A percentile compares a stretch with the other conserved stretches of the same genome.
These are phyloP conservation scores for Yamadazyma dendronema DNA, from an alignment of 1,139 yeast genomes.

Conservation along the genomic window DNA sequence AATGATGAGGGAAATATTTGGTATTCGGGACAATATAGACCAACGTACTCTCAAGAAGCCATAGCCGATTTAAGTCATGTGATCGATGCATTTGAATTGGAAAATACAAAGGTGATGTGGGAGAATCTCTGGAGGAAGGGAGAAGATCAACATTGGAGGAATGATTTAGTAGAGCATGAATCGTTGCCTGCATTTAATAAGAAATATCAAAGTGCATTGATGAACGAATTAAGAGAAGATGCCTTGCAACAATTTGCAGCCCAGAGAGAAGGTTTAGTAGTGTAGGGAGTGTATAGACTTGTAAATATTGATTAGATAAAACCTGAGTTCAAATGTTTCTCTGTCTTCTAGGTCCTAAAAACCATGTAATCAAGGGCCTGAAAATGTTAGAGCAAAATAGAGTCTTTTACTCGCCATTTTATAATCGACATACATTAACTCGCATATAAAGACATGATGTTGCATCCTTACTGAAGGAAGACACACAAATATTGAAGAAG, in stretches of 20 bases:
- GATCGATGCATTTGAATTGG: conserved; percentile 57
- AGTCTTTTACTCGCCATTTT: no score
- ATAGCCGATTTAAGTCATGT: conserved; percentile 82
- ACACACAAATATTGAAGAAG: no score
- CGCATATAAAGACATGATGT: no score
- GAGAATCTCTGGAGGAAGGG: conserved; percentile 88
- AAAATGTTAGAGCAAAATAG: no score
- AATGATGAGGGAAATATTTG: conserved; percentile 79
- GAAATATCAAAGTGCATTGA: conserved; percentile 60
- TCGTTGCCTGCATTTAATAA: conserved; percentile 60
- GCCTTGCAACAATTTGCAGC: conserved; percentile 34
- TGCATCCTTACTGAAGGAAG: no score
- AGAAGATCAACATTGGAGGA: conserved; percentile 63
- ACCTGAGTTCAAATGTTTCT: no score
- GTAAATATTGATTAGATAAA: no score
- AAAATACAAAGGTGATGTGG: conserved; percentile 63
- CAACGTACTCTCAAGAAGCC: conserved; percentile 88
- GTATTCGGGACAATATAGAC: conserved; percentile 85
- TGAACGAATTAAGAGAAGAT: conserved; percentile 53
- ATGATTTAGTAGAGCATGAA: conserved; percentile 55
- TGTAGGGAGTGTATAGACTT: not conserved
- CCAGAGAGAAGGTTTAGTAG: conserved; percentile 1
- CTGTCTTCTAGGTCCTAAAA: no score
- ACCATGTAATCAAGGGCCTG: no score
- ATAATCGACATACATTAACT: no score